Evolutionary conservation across 495 filamentous ascomycete genomes (phyloP).

Genomic region (Articulospora tetracladia): DNA sequence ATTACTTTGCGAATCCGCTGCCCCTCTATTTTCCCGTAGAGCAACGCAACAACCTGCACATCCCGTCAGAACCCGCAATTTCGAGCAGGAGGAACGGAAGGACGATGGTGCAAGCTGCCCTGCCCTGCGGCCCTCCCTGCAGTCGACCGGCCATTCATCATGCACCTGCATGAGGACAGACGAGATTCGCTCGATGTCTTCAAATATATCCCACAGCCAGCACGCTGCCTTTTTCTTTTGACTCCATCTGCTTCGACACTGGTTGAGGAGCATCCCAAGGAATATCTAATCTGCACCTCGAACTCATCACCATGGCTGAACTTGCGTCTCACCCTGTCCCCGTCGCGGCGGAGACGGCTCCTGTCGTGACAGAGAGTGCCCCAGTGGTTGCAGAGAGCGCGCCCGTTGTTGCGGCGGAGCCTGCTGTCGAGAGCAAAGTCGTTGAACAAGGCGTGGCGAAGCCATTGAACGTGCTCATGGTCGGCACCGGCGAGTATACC

Average conservation of each 20-base stretch:
- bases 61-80: slow-evolving; percentile 23
- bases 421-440: background rate
- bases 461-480: slow-evolving; percentile 89
- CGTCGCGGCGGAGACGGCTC: background rate
- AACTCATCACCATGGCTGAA: slow-evolving; percentile 17
- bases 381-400: background rate
- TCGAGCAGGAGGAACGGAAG: background rate
- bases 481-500: slow-evolving; percentile 94
- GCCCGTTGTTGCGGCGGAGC: background rate
- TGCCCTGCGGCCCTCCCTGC: background rate
- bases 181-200: background rate
- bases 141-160: background rate
- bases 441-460: slow-evolving; percentile 19
- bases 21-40: slow-evolving; percentile 34
- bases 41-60: background rate
- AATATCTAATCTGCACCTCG: background rate
- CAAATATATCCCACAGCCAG: background rate
- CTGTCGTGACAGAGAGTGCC: background rate
- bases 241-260: background rate
- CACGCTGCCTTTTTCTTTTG: background rate
- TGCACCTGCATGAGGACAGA: background rate
- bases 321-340: slow-evolving; percentile 16
- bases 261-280: background rate
- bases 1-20: slow-evolving; percentile 15
- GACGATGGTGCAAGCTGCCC: background rate